Evolutionary conservation across 139 green algal species (phyloP).

Genomic region (Tetradesmus obliquus): DNA sequence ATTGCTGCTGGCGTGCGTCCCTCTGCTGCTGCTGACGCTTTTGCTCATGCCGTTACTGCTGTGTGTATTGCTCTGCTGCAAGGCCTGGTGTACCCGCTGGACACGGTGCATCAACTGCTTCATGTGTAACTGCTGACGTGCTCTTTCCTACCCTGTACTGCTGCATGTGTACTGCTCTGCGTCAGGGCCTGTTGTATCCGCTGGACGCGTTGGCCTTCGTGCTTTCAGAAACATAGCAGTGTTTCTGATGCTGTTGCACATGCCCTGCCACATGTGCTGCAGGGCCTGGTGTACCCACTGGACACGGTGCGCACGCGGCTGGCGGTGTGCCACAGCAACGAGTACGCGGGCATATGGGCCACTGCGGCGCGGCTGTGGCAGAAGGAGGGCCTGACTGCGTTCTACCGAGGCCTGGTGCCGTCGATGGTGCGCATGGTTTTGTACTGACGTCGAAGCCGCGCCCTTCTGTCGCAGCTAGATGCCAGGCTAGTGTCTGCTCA

Average conservation of each 20-base stretch:
- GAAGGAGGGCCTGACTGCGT: slow-evolving; percentile 78
- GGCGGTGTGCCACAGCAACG: slow-evolving; percentile 73
- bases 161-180: no score
- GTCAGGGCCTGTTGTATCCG: no score
- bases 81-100: background rate
- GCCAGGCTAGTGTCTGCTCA: no score
- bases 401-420: slow-evolving; percentile 86
- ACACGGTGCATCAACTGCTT: slow-evolving; percentile 61
- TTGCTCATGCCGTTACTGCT: background rate
- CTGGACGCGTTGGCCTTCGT: no score
- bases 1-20: no score
- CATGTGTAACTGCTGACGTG: no score
- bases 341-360: slow-evolving; percentile 61
- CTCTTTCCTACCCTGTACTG: no score
- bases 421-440: slow-evolving; percentile 69
- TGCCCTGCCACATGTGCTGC: background rate
- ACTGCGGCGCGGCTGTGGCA: slow-evolving; percentile 69
- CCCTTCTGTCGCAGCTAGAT: no score
- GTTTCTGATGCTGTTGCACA: background rate
- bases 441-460: background rate
- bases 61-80: background rate
- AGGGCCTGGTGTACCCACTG: slow-evolving; percentile 85
- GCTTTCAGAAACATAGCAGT: background rate
- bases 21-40: no score
- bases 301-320: slow-evolving; percentile 91